These are phyloP conservation scores for Oxytropis ochrocephala DNA, from an alignment of 306 rosid genomes.

Conservation along the genomic window DNA sequence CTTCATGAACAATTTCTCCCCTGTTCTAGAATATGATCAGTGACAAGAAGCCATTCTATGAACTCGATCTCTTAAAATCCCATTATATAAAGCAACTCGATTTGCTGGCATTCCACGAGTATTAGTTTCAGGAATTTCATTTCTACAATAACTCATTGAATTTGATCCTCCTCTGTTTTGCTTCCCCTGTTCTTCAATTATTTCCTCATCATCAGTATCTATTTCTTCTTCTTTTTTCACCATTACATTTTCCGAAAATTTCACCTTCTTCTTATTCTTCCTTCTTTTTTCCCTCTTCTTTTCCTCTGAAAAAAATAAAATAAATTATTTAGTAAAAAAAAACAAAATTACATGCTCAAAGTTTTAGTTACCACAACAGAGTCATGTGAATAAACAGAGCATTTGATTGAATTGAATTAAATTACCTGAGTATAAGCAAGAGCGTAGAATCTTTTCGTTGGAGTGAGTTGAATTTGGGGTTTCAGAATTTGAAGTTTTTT, in stretches of 20 bases:
- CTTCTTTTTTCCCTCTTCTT: slow-evolving; percentile 37
- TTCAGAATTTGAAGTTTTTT: neutral
- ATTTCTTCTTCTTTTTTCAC: slow-evolving; percentile 38
- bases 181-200: slow-evolving; percentile 26
- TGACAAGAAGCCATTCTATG: slow-evolving; percentile 23
- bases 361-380: too few species aligned
- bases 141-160: neutral
- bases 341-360: neutral
- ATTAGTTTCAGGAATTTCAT: neutral
- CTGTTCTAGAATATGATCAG: slow-evolving; percentile 17
- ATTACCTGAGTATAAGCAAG: slow-evolving; percentile 67
- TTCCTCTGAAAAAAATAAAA: slow-evolving; percentile 14
- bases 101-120: slow-evolving; percentile 28
- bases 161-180: slow-evolving; percentile 15
- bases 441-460: slow-evolving; percentile 28
- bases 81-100: slow-evolving; percentile 33
- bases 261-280: slow-evolving; percentile 51
- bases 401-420: neutral
- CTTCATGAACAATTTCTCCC: neutral
- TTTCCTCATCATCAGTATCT: slow-evolving; percentile 17
- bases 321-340: neutral
- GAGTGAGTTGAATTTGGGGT: neutral
- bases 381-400: neutral
- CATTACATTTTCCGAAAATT: slow-evolving; percentile 66
- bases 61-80: slow-evolving; percentile 33